Evolutionary conservation across 2,329 filamentous ascomycete species (phyloP).

Genomic region (Microsporum ferrugineum): DNA sequence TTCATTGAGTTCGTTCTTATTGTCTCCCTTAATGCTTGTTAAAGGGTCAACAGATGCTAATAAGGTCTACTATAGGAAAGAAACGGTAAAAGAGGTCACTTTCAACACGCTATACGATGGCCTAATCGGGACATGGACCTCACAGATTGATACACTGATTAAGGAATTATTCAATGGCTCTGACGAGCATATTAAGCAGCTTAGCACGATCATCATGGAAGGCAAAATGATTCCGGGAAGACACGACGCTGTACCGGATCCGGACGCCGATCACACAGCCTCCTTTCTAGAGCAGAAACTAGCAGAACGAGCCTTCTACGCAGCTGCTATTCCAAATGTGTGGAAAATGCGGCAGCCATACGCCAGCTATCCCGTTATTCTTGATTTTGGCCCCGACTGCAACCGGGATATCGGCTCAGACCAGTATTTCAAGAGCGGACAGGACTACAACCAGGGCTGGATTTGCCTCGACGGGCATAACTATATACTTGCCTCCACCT

Average conservation of each 20-base stretch:
- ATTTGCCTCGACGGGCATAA: neutral
- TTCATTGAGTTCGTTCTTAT: neutral
- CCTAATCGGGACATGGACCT: neutral
- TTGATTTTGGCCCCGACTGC: neutral
- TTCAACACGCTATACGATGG: neutral
- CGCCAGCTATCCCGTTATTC: neutral
- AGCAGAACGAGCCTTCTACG: neutral
- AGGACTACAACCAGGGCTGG: neutral
- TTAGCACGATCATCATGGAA: neutral
- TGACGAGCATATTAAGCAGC: neutral
- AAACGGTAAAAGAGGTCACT: neutral
- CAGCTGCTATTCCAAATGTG: neutral
- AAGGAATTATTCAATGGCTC: neutral
- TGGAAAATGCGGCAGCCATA: neutral
- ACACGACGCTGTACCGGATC: neutral
- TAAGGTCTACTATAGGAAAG: neutral
- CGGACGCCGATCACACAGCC: neutral
- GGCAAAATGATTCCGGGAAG: neutral
- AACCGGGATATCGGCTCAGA: neutral
- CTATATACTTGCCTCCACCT: neutral
- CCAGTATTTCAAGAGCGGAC: neutral
- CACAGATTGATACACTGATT: neutral
- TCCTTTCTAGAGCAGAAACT: neutral
- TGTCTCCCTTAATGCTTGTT: neutral
- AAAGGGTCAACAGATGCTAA: neutral